A percentile compares a stretch with the other conserved stretches of the same genome.
phyloP scores from a whole-genome alignment of 1,284 basidiomycete genomes.

The Leccinum holopus region DNA sequence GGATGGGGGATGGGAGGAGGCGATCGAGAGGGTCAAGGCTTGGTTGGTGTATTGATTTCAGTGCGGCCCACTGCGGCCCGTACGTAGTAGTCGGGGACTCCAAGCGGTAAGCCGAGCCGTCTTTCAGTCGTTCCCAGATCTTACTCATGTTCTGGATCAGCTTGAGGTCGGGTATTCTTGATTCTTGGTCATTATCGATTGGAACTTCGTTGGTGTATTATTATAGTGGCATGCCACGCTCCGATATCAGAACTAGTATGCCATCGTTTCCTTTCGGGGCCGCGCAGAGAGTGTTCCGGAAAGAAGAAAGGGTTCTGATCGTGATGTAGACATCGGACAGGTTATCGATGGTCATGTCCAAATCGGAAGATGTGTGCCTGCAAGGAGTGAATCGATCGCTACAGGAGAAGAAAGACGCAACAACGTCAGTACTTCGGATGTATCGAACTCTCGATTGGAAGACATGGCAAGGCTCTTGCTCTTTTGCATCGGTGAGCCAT shows the following conservation, averaged over 20 bases:
- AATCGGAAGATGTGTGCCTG: neutral
- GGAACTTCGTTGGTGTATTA: neutral
- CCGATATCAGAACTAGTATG: neutral
- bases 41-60: conserved; percentile 28
- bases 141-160: neutral
- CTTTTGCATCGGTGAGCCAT: no score
- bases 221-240: neutral
- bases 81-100: no score
- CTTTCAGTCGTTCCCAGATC: neutral
- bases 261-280: neutral
- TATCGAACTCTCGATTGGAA: neutral
- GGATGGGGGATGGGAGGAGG: conserved; percentile 18
- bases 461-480: no score
- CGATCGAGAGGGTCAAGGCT: conserved; percentile 11
- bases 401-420: neutral
- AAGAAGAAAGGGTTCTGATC: neutral
- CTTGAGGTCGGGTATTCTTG: neutral
- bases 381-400: neutral
- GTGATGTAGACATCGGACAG: neutral
- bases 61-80: neutral
- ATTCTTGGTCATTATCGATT: neutral
- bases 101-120: neutral
- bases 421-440: neutral
- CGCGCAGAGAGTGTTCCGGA: neutral
- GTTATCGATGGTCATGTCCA: no score